Evolutionary conservation across 768 basidiomycete genomes (phyloP).

Genomic region (Leucocoprinus birnbaumii): DNA sequence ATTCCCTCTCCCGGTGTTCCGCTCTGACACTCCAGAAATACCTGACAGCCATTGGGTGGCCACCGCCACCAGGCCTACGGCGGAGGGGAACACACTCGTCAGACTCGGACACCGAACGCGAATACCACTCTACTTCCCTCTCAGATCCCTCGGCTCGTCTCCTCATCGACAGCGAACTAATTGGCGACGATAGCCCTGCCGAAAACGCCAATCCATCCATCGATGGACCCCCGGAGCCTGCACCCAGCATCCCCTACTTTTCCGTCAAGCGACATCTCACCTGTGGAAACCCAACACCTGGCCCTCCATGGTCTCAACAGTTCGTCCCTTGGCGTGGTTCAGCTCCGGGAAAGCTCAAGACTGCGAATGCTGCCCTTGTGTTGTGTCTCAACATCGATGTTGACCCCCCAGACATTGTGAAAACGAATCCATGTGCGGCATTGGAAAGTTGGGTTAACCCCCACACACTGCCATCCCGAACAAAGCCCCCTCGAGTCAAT

Average conservation of each 20-base stretch:
- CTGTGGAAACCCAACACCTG: conserved; percentile 80
- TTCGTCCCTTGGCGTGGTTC: conserved; percentile 78
- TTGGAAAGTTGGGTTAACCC: conserved; percentile 99
- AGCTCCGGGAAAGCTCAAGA: conserved; percentile 84
- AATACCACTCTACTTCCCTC: conserved; percentile 43
- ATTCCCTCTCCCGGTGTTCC: background rate
- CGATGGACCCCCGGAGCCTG: conserved; percentile 42
- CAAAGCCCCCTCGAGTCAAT: conserved; percentile 94
- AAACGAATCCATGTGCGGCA: conserved; percentile 93
- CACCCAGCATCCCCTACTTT: conserved; percentile 79
- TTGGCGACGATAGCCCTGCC: conserved; percentile 28
- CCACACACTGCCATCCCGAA: conserved; percentile 84
- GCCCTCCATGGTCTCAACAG: conserved; percentile 62
- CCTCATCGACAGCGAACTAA: conserved; percentile 25
- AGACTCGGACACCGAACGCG: conserved; percentile 56
- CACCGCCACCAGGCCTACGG: background rate
- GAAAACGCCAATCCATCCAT: conserved; percentile 41
- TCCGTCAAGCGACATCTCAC: conserved; percentile 88
- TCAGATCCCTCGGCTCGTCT: conserved; percentile 47
- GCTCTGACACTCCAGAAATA: background rate
- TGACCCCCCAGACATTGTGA: conserved; percentile 96
- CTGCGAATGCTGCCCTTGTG: conserved; percentile 83
- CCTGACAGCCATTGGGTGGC: background rate
- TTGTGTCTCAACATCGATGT: conserved; percentile 96
- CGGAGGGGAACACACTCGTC: conserved; percentile 28